These are phyloP conservation scores for Porcisia deanei DNA, from an alignment of 208 protist genomes.

Conservation along the genomic window DNA sequence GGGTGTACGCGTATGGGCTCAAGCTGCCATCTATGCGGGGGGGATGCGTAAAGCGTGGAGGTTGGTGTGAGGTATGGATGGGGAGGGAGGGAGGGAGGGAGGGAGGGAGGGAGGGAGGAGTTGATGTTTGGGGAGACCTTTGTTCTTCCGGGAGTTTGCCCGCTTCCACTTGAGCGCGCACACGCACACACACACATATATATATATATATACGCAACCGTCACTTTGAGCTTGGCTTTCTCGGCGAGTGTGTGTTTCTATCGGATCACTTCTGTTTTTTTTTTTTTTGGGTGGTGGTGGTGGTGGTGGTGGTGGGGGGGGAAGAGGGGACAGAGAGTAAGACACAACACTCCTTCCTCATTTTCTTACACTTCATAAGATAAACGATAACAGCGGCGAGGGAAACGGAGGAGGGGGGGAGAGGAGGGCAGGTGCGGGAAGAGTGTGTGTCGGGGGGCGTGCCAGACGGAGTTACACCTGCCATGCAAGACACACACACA, in stretches of 20 bases:
- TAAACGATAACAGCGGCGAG: neutral
- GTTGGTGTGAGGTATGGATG: too few relatives aligned
- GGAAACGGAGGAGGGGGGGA: neutral
- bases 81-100: too few relatives aligned
- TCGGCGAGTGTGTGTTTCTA: too few relatives aligned
- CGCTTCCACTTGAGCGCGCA: neutral
- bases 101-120: too few relatives aligned
- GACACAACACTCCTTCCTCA: neutral
- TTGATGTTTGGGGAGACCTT: neutral
- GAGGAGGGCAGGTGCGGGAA: neutral
- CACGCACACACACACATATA: neutral
- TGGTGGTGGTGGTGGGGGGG: neutral
- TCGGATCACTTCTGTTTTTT: too few relatives aligned
- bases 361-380: neutral
- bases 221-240: too few relatives aligned
- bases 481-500: neutral
- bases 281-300: neutral
- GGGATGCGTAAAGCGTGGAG: too few relatives aligned
- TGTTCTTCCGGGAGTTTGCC: neutral
- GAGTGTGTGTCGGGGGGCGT: too few relatives aligned
- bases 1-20: too few relatives aligned
- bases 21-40: too few relatives aligned
- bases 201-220: neutral
- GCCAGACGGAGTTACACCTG: too few relatives aligned
- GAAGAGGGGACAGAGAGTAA: too few relatives aligned